Percentiles rank a stretch among this genome's conserved stretches.
Conservation (phyloP, 1,139 yeast genomes). For the Martiniozyma asiatica region DNA sequence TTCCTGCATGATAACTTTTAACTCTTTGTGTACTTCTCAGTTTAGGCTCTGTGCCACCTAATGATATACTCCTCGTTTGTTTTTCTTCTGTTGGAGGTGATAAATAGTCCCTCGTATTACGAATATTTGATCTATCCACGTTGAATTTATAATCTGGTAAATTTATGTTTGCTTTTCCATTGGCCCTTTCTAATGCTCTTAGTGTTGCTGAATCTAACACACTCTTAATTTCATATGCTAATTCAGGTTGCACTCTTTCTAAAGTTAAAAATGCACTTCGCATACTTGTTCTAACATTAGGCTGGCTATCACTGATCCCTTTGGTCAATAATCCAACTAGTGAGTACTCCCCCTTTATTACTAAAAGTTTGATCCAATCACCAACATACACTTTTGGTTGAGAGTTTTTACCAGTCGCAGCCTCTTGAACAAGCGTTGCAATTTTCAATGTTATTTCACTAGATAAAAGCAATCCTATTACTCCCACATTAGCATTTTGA, state of each 20-base stretch:
- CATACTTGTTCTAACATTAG: slow-evolving; percentile 66
- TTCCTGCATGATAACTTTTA: too few relatives aligned
- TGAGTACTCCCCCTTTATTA: slow-evolving; percentile 29
- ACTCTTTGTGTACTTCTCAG: too few relatives aligned
- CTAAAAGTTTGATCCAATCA: slow-evolving; percentile 54
- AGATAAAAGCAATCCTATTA: slow-evolving; percentile 49
- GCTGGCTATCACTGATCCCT: slow-evolving; percentile 71
- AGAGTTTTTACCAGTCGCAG: slow-evolving; percentile 56
- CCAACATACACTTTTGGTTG: slow-evolving; percentile 63
- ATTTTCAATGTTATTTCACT: slow-evolving; percentile 42
- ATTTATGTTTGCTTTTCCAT: too few relatives aligned
- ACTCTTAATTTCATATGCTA: slow-evolving; percentile 27
- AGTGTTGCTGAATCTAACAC: slow-evolving; percentile 36
- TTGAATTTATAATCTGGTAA: too few relatives aligned
- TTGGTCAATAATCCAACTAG: slow-evolving; percentile 30
- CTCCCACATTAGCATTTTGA: slow-evolving; percentile 56
- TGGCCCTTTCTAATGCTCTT: slow-evolving; percentile 16
- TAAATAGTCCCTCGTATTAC: too few relatives aligned
- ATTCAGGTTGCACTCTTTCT: slow-evolving; percentile 34
- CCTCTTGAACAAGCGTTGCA: slow-evolving; percentile 37
- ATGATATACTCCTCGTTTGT: too few relatives aligned
- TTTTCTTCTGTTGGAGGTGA: too few relatives aligned
- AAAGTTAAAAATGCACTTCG: slow-evolving; percentile 67
- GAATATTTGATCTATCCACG: too few relatives aligned
- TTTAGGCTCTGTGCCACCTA: too few relatives aligned